These are phyloP conservation scores for Apiotrichum siamense DNA, from an alignment of 1,284 basidiomycete species.

Conservation along the genomic window DNA sequence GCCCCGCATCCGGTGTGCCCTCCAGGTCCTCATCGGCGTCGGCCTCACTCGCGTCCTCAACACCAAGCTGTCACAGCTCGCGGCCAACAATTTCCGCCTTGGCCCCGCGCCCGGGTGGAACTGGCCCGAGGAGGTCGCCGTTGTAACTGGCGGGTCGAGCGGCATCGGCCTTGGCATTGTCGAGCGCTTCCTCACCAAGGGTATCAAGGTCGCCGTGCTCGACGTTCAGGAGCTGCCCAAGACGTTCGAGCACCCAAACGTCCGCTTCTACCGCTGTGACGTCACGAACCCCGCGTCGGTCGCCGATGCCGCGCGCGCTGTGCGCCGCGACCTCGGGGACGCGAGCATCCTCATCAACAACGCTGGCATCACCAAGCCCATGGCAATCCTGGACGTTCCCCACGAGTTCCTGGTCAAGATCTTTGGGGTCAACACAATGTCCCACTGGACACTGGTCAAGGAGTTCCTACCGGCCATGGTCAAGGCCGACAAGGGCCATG, in stretches of 20 bases:
- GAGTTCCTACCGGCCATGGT: constrained; percentile 13
- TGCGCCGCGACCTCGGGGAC: constrained; percentile 7
- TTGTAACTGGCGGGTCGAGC: constrained; percentile 8
- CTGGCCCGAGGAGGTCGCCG: constrained; percentile 8
- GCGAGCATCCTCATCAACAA: constrained; percentile 14
- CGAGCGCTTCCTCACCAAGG: constrained; percentile 1
- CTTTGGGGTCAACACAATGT: constrained; percentile 13
- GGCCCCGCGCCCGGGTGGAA: constrained; percentile 4
- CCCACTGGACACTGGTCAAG: constrained; percentile 11
- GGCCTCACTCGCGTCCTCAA: constrained; percentile 1
- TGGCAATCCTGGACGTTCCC: constrained; percentile 10
- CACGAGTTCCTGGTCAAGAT: constrained; percentile 6
- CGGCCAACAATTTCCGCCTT: constrained; percentile 5
- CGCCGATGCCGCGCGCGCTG: background rate
- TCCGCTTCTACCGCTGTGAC: constrained; percentile 8
- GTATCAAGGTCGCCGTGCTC: constrained; percentile 9
- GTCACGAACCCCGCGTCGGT: constrained; percentile 8
- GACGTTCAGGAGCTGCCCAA: constrained; percentile 6
- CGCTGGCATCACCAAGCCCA: constrained; percentile 8
- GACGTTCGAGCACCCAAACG: background rate
- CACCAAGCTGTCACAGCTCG: background rate
- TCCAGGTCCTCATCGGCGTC: constrained; percentile 2
- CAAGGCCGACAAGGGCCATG: constrained; percentile 13
- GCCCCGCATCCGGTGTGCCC: background rate
- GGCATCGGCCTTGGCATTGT: constrained; percentile 7